Conservation (phyloP, 352 stramenopile genomes). For the Pythium aquatile region DNA sequence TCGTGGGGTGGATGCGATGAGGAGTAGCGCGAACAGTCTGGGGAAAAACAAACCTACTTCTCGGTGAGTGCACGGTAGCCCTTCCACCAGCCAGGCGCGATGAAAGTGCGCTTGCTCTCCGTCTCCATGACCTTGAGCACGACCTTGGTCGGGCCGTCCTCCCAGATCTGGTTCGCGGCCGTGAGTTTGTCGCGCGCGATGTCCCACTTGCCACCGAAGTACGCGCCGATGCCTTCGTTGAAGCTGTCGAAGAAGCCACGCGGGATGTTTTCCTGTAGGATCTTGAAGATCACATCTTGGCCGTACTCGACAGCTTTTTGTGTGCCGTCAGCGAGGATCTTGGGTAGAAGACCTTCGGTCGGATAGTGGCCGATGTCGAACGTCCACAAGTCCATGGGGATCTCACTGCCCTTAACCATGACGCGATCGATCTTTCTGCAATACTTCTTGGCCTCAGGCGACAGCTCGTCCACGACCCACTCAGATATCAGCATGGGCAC, state of each 20-base stretch:
- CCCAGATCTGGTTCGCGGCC: constrained; percentile 89
- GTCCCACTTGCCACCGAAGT: constrained; percentile 93
- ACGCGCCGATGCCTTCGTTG: constrained; percentile 89
- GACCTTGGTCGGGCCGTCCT: constrained; percentile 88
- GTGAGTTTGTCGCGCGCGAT: constrained; percentile 80
- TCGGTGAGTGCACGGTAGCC: constrained; percentile 91
- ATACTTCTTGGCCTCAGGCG: constrained; percentile 71
- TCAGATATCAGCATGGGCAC: constrained; percentile 94
- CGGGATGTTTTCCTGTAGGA: constrained; percentile 77
- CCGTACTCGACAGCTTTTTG: constrained; percentile 86
- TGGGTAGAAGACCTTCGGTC: constrained; percentile 45
- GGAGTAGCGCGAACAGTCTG: neutral
- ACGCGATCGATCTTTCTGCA: constrained; percentile 95
- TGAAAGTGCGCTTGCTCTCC: constrained; percentile 86
- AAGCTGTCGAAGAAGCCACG: constrained; percentile 91
- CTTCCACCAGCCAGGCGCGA: constrained; percentile 88
- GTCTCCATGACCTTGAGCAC: constrained; percentile 89
- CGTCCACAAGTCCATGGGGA: constrained; percentile 93
- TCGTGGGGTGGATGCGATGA: neutral
- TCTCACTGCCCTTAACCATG: constrained; percentile 95
- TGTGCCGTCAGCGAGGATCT: constrained; percentile 52
- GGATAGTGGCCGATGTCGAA: constrained; percentile 91
- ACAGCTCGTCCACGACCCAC: constrained; percentile 94
- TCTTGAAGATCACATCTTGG: constrained; percentile 62
- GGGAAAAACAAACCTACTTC: constrained; percentile 65